Base-by-base conservation (phyloP, 148 eudicot genomes). In the Diospyros kaki region DNA sequence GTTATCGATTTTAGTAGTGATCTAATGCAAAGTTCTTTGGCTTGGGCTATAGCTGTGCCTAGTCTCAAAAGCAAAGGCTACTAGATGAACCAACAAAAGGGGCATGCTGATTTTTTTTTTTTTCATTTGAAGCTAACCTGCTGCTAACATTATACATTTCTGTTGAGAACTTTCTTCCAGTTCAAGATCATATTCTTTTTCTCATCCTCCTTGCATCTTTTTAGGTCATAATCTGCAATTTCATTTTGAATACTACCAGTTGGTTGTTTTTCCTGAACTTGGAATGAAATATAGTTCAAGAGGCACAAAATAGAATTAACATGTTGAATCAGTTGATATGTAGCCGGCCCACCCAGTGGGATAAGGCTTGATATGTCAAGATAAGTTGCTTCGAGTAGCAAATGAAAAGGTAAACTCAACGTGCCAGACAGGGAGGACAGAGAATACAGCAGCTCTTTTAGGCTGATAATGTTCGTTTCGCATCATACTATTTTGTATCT, bases 71-170 rank as follows among this genome's bases (percentile, higher is more conserved):
- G 46, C 13, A 54, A 54, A 54, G 10, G 13, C 4, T 14, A 70
- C 50, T 4, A 3, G 40, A 69, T 69, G 60, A 46, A 69, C 18
- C 60, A 6, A 51, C 53, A 44, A 39, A 5, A 52, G 6, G 60
- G 73, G 3, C 53, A 53, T 65, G 69, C 39, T 17, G 39, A 66
- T 66, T 1, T 44, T 15, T 2, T 42, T 42, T 42, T 8, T 17
- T 45, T 11, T 15, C 67, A 12, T 64, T 64, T 28, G 28, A 28
- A 28, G 28, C 28, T 28, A 28, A 28, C 28, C 28, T 64, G 69
- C 8, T 17, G 54, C 69, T 45, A 66, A 66, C 69, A 66, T 45
- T 39, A 6, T 40, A 66, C 46, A 39, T 66, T 66, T n/a, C 44
- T 15, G 46, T 8, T 45, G 38, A 38, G 8, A 66, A 6, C 45